Percentiles rank a stretch among this genome's conserved stretches.
Evolutionary conservation across 768 basidiomycete genomes (phyloP).

Genomic region (Kwoniella dendrophila): DNA sequence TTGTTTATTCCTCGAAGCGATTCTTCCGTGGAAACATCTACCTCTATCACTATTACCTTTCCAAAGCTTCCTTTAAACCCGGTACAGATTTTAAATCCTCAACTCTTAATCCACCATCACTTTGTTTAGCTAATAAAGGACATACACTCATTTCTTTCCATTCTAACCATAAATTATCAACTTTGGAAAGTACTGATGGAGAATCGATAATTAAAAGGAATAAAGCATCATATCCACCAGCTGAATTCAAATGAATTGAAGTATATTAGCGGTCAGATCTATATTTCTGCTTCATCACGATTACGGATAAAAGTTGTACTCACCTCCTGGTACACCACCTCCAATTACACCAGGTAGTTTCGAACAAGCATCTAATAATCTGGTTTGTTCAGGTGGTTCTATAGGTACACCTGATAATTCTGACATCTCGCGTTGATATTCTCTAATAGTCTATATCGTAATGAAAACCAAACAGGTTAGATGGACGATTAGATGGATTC

Average conservation of each 20-base stretch:
- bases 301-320: conserved; percentile 41
- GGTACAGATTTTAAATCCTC: conserved; percentile 20
- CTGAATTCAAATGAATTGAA: conserved; percentile 58
- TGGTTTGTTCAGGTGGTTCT: conserved; percentile 84
- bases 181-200: conserved; percentile 57
- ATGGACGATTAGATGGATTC: too few species aligned
- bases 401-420: conserved; percentile 74
- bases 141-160: conserved; percentile 58
- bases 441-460: conserved; percentile 66
- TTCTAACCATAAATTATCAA: conserved; percentile 52
- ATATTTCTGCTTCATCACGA: not conserved
- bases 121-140: conserved; percentile 52
- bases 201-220: conserved; percentile 77
- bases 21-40: not conserved
- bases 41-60: conserved; percentile 2
- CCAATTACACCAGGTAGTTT: conserved; percentile 79
- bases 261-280: not conserved
- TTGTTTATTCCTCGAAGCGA: not conserved
- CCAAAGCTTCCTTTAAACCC: conserved; percentile 31
- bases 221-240: conserved; percentile 95
- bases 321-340: conserved; percentile 95
- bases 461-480: not conserved
- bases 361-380: conserved; percentile 75
- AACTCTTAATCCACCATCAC: conserved; percentile 42
- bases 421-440: conserved; percentile 83